These are phyloP conservation scores for Monilinia fructicola DNA, from an alignment of 2,329 filamentous ascomycete species.

Conservation along the genomic window DNA sequence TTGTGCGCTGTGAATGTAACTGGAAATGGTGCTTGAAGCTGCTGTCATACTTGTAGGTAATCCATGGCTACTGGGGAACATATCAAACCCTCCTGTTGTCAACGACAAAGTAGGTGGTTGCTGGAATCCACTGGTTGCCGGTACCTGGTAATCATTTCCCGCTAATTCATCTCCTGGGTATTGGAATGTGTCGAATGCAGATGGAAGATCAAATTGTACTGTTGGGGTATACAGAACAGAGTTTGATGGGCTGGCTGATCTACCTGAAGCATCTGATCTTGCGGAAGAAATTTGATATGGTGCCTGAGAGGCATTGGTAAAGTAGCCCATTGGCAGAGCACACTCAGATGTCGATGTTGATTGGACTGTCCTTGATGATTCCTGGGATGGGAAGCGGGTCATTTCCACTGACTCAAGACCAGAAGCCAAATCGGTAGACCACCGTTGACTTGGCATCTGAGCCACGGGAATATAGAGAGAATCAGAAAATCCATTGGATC, in stretches of 20 bases:
- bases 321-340: slow-evolving; percentile 35
- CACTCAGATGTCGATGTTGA: slow-evolving; percentile 34
- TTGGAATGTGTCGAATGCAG: slow-evolving; percentile 35
- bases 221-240: slow-evolving; percentile 37
- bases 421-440: slow-evolving; percentile 34
- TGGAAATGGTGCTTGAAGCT: slow-evolving; percentile 29
- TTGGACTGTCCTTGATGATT: slow-evolving; percentile 35
- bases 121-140: slow-evolving; percentile 31
- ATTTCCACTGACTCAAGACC: slow-evolving; percentile 35
- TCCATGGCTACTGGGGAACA: slow-evolving; percentile 32
- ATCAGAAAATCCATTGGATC: slow-evolving; percentile 38
- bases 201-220: slow-evolving; percentile 37
- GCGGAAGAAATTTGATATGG: slow-evolving; percentile 39
- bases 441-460: slow-evolving; percentile 34
- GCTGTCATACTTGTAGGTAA: slow-evolving; percentile 28
- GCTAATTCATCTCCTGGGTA: slow-evolving; percentile 36
- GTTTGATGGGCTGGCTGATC: slow-evolving; percentile 38
- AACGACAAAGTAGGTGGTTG: slow-evolving; percentile 28
- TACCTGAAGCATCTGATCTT: slow-evolving; percentile 38
- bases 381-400: slow-evolving; percentile 38
- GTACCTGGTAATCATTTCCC: slow-evolving; percentile 33
- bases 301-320: slow-evolving; percentile 35
- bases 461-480: slow-evolving; percentile 31
- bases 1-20: slow-evolving; percentile 25
- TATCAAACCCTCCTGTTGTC: slow-evolving; percentile 30